These are phyloP conservation scores for Corylus heterophylla DNA, from an alignment of 306 rosid species.

Conservation along the genomic window DNA sequence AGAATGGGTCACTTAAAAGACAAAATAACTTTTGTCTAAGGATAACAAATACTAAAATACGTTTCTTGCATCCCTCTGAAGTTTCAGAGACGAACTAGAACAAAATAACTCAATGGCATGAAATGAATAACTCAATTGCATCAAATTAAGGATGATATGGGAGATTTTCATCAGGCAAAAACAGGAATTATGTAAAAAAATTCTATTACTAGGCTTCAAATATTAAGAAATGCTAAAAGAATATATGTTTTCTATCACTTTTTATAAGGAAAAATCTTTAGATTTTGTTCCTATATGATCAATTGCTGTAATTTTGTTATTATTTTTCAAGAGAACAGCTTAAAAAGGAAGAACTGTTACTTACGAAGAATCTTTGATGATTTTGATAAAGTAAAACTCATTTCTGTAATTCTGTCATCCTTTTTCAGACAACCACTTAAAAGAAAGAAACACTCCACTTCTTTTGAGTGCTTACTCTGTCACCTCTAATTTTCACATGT, in stretches of 20 bases:
- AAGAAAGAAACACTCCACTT: neutral
- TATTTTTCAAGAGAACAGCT: neutral
- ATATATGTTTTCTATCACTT: neutral
- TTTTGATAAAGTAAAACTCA: neutral
- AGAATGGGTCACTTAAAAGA: too few relatives aligned
- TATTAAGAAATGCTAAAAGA: neutral
- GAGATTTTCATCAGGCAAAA: conserved; percentile 16
- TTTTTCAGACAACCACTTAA: neutral
- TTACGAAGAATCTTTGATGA: neutral
- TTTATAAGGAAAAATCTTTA: neutral
- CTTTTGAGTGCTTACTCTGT: neutral
- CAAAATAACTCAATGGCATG: neutral
- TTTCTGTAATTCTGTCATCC: neutral
- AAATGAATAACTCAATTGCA: conserved; percentile 4
- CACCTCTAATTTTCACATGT: neutral
- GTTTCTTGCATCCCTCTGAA: neutral
- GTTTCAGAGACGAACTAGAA: neutral
- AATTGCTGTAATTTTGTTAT: neutral
- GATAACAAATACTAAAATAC: too few relatives aligned
- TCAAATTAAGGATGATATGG: conserved; percentile 12
- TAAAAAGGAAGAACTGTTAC: neutral
- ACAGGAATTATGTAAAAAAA: neutral
- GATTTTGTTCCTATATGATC: neutral
- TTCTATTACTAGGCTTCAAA: neutral
- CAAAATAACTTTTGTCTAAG: too few relatives aligned